Evolutionary conservation across 345 rosid species (phyloP).

Genomic region (Toxicodendron radicans): DNA sequence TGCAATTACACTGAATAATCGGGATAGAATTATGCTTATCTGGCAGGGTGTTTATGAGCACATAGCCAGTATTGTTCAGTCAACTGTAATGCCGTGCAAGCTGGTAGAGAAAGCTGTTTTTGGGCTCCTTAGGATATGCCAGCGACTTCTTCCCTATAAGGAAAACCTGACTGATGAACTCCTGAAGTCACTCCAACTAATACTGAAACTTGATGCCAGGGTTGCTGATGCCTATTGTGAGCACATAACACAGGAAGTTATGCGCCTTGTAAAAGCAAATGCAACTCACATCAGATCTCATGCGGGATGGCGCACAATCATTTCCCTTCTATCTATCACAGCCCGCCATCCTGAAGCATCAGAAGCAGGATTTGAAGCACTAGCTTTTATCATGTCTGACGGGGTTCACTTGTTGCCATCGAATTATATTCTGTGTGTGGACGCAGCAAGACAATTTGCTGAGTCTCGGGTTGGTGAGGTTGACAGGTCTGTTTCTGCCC

Average conservation of each 20-base stretch:
- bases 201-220: constrained; percentile 73
- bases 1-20: constrained; percentile 63
- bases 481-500: constrained; percentile 53
- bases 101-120: constrained; percentile 73
- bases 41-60: constrained; percentile 69
- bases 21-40: constrained; percentile 68
- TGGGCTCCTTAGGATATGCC: constrained; percentile 72
- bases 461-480: constrained; percentile 63
- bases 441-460: constrained; percentile 84
- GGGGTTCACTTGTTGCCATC: constrained; percentile 63
- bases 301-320: constrained; percentile 65
- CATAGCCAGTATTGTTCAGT: constrained; percentile 62
- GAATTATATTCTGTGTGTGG: constrained; percentile 62
- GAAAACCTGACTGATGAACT: constrained; percentile 75
- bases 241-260: constrained; percentile 73
- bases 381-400: constrained; percentile 62
- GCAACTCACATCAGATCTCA: constrained; percentile 66
- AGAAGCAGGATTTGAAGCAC: constrained; percentile 61
- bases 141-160: constrained; percentile 72
- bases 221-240: constrained; percentile 82
- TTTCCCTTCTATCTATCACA: constrained; percentile 63
- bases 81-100: constrained; percentile 53
- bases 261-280: constrained; percentile 66
- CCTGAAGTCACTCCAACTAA: constrained; percentile 64
- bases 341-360: constrained; percentile 87